Base-by-base conservation (phyloP, 1,284 basidiomycete species). In the Marasmius tenuissimus region DNA sequence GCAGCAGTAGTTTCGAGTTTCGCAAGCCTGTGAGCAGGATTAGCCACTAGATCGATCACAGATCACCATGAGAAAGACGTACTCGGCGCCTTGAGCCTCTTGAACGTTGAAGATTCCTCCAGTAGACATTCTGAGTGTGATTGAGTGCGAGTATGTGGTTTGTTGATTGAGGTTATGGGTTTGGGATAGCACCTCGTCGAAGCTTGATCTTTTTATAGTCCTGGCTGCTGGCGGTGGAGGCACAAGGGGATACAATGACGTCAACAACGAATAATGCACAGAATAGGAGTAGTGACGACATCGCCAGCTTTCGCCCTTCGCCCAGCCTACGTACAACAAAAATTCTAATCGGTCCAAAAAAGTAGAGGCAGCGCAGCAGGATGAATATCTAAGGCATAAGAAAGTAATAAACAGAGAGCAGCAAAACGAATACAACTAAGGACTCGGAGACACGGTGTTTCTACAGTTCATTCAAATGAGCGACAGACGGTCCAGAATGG, bases 81-180 rank as follows among this genome's bases (percentile, higher is more conserved):
- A 65, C 63, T 65, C 58, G 37, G 51, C 58, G 35, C 63, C 63
- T 18, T 56, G 58, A 20, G 61, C 52, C 40, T 64, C 63, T 40
- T 16, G 53, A 22, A 65, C 58, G 56, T 65, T 65, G 37, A 65
- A 65, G 16, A 65, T 65, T 34, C 59, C 59, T 59, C 61, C 63
- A 20, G 48, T 20, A 49, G 51, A 53, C 33, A 58, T 39, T 8
- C 42, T 11, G 11, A 49, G 34, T 48, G 27, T 27, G 27, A 55
- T 54, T 37, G 52, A 34, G 27, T 8, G 6, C 3, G 27, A 27
- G 27, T 49, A 14, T 20, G 11, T n/a, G 2, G 18, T 20, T 49
- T 11, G 48, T 18, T 14, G 12, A 18, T 11, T 49, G 10, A 18
- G 48, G 18, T 49, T 49, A 18, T 16, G 11, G 18, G 10, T 11